Evolutionary conservation across 176 grass and related monocot species (phyloP), one percentile per base, ranked within the genome.

Genomic region (Rhipidocladum racemiflorum): DNA sequence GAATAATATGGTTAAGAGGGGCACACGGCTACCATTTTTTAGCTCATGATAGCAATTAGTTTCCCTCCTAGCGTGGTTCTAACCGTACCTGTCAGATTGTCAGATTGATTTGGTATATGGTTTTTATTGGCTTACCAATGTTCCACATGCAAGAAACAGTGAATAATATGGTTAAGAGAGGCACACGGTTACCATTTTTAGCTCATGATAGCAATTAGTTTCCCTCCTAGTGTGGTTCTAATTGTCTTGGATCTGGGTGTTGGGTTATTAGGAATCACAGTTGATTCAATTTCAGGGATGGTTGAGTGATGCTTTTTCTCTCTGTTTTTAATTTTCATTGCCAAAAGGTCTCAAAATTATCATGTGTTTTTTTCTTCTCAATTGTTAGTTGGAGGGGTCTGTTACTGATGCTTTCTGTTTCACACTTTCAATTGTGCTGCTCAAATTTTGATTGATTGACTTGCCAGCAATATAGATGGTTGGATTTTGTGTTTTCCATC

Each of bases 321-420:
- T 36, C n/a, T 30, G n/a, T 7, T 10, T 28, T 63, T 55, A 6
- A 2, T 63, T 25, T 66, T 40, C 63, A 68, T 10, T 17, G 45
- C 12, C 46, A 54, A 61, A 76, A 61, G 32, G 61, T 55, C 46
- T 80, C 46, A 55, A 18, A 66, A 20, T 68, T 38, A 68, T 54
- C 10, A 35, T 54, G 32, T 28, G 11, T 80, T 55, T 76, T 60
- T 43, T 17, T 34, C n/a, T 80, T 68, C n/a, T 11, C 15, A 9
- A n/a, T 68, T 80, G 49, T 80, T 39, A 28, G 48, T 68, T 77
- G 36, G 36, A 76, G 74, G 63, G n/a, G n/a, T 54, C n/a, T 68
- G 63, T 42, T 53, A 68, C 24, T 23, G 50, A 56, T 55, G 15
- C 9, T 7, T 80, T 80, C 13, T 53, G 45, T 51, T 80, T 69